Conservation (phyloP, 1,284 basidiomycete genomes). For the Lignosus rhinocerotis region DNA sequence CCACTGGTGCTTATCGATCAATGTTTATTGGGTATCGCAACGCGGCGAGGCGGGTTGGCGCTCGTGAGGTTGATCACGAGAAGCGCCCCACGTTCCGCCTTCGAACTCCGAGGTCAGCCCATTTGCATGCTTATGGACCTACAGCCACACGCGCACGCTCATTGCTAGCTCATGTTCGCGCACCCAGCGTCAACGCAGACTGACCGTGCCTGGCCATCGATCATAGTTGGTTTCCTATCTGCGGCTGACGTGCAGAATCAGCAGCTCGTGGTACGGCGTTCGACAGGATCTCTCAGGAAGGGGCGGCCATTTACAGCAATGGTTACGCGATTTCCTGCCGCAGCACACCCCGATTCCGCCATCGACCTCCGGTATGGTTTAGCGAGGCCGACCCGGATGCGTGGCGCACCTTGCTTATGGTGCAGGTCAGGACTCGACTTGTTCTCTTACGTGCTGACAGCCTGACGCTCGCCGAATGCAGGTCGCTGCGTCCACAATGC, state of each 20-base stretch:
- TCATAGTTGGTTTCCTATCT: background rate
- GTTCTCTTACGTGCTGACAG: background rate
- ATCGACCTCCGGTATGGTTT: background rate
- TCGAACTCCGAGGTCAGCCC: background rate
- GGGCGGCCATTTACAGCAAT: background rate
- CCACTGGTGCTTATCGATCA: background rate
- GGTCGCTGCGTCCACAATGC: background rate
- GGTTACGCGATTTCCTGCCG: background rate
- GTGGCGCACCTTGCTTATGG: background rate
- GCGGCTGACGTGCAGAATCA: background rate
- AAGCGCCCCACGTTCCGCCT: background rate
- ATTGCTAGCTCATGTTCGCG: background rate
- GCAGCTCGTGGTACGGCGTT: background rate
- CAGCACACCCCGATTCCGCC: background rate
- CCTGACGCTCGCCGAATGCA: background rate
- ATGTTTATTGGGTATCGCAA: background rate
- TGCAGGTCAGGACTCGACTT: background rate
- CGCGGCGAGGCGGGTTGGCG: background rate
- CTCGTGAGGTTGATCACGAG: background rate
- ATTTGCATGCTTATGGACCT: background rate
- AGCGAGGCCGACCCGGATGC: background rate
- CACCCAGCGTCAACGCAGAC: background rate
- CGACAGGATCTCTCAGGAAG: slow-evolving; percentile 3
- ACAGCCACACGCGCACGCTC: background rate
- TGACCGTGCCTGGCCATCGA: background rate